Evolutionary conservation across 371 early-diverging fungal genomes (phyloP).

Genomic region (Zancudomyces culisetae): DNA sequence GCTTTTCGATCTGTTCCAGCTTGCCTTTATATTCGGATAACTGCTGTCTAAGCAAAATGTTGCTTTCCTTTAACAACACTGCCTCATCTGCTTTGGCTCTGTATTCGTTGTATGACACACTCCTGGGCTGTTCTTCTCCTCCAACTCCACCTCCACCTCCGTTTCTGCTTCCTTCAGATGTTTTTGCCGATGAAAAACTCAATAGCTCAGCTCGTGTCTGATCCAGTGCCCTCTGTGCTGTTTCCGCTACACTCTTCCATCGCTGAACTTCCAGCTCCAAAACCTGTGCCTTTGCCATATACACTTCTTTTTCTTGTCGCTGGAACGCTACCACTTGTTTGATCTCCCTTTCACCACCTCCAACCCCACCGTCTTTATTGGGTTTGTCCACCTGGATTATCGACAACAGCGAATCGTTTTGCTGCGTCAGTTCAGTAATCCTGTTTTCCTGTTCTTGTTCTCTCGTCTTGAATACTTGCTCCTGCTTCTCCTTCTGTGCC

Average conservation of each 20-base stretch:
- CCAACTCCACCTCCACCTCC: neutral
- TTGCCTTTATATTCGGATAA: neutral
- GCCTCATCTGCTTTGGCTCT: constrained; percentile 39
- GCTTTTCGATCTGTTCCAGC: constrained; percentile 4
- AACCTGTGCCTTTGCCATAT: constrained; percentile 37
- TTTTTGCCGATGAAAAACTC: constrained; percentile 6
- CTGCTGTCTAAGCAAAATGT: constrained; percentile 26
- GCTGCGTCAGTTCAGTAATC: constrained; percentile 5
- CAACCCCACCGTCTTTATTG: neutral
- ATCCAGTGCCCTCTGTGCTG: constrained; percentile 35
- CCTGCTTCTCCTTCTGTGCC: neutral
- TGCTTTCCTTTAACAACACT: constrained; percentile 45
- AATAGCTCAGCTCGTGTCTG: constrained; percentile 34
- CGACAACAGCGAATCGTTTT: constrained; percentile 6
- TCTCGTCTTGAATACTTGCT: constrained; percentile 5
- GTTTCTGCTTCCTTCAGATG: neutral
- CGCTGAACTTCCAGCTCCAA: constrained; percentile 36
- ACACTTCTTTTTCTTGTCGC: constrained; percentile 46
- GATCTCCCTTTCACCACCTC: constrained; percentile 2
- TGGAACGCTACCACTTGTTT: constrained; percentile 40
- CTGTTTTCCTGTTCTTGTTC: constrained; percentile 3
- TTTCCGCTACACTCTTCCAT: constrained; percentile 31
- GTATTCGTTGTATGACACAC: constrained; percentile 30
- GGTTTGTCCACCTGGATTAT: neutral
- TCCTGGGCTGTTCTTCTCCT: constrained; percentile 6